A percentile compares a stretch with the other conserved stretches of the same genome.
Conservation (phyloP, 257 asterid genomes). For the Plantago elongata region DNA sequence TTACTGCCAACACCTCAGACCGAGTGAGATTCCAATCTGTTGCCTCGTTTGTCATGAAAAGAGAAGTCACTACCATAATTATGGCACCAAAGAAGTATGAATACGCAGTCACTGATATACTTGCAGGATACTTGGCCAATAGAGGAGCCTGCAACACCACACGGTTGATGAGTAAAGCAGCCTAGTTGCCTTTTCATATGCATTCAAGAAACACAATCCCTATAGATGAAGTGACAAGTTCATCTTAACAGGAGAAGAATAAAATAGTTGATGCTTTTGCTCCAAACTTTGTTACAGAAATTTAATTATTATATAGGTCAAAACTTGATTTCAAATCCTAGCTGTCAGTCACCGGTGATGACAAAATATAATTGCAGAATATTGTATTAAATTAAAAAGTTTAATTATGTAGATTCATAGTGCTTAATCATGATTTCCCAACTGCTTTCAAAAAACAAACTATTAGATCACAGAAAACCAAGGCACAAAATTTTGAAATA, state of each 20-base stretch:
- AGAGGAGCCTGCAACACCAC: slow-evolving; percentile 70
- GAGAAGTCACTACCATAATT: slow-evolving; percentile 60
- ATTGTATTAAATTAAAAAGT: neutral
- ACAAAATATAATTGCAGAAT: neutral
- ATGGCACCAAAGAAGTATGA: slow-evolving; percentile 73
- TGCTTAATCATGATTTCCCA: neutral
- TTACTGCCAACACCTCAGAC: slow-evolving; percentile 73
- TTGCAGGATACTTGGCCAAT: slow-evolving; percentile 82
- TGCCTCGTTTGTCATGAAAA: slow-evolving; percentile 45
- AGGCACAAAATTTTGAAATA: slow-evolving; percentile 9
- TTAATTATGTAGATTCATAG: neutral
- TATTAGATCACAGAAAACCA: slow-evolving; percentile 5
- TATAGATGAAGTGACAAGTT: slow-evolving; percentile 12
- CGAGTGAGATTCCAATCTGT: slow-evolving; percentile 70
- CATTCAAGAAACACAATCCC: neutral
- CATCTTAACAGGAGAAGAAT: neutral
- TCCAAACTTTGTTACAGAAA: neutral
- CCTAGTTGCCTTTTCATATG: slow-evolving; percentile 1
- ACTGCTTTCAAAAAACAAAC: neutral
- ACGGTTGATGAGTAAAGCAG: slow-evolving; percentile 23
- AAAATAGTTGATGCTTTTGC: neutral
- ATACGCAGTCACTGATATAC: slow-evolving; percentile 87
- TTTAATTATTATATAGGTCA: neutral
- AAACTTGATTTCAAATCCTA: neutral
- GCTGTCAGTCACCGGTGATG: neutral